Base-by-base conservation (phyloP, 2,329 filamentous ascomycete species). In the Arthrobotrys iridis region DNA sequence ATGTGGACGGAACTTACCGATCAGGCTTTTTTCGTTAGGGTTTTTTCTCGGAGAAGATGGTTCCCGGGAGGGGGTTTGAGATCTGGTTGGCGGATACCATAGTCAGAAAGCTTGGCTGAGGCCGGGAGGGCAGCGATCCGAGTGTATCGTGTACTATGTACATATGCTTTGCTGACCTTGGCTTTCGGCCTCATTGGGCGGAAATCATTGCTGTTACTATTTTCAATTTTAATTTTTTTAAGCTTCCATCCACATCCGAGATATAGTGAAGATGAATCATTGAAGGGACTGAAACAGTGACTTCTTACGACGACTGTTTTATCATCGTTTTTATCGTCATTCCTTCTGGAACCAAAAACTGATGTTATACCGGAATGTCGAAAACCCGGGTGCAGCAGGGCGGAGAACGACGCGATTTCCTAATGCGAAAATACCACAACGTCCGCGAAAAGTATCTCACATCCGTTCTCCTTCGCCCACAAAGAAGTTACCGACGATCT, bases 371-470 rank as follows among this genome's bases (percentile, higher is more conserved):
- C 50, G 50, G 50, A 55, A 55, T 37, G 50, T 15, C 2, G 15
- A 0, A 6, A 24, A 55, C 6, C 50, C 50, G 50, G 50, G 50
- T 35, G 30, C 50, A 10, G 18, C 4, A 22, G 46, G 26, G 7
- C 11, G 24, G 24, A 35, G 7, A 55, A 55, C 22, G 50, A n/a
- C 20, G 6, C 50, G 8, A 55, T 55, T 55, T 55, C 50, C 50
- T 37, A 55, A 55, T 55, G 50, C 50, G 50, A 55, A 55, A 55
- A 55, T 55, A 55, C 50, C 50, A 55, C 50, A 37, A n/a, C n/a
- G n/a, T n/a, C n/a, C n/a, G n/a, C n/a, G n/a, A n/a, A n/a, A n/a
- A n/a, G n/a, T n/a, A n/a, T n/a, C n/a, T n/a, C 40, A 43, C 15
- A 15, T 26, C 2, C 11, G 15, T 20, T 5, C 48, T 8, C 3